These are phyloP conservation scores for Zoysia japonica DNA, from an alignment of 176 grass and related monocot species.

Conservation along the genomic window DNA sequence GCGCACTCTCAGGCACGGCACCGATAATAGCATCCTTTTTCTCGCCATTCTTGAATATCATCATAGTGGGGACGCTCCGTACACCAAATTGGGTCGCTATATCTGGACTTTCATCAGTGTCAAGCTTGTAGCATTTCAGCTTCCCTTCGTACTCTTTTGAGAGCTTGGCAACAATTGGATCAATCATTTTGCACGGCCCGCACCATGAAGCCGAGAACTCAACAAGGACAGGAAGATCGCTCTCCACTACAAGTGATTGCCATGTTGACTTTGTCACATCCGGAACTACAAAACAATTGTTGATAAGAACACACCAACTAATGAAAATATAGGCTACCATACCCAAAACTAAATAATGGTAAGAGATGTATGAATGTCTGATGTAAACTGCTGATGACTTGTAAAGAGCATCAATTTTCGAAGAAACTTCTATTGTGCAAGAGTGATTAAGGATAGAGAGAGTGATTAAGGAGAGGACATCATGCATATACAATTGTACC, in stretches of 20 bases:
- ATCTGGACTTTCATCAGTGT: slow-evolving; percentile 71
- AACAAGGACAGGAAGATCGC: slow-evolving; percentile 71
- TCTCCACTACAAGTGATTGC: slow-evolving; percentile 61
- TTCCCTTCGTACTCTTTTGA: slow-evolving; percentile 82
- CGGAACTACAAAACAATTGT: slow-evolving; percentile 43
- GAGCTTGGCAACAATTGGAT: slow-evolving; percentile 71
- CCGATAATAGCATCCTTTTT: slow-evolving; percentile 79
- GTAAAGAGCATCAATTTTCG: background rate
- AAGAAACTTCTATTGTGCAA: background rate
- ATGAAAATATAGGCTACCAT: background rate
- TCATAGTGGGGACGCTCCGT: slow-evolving; percentile 82
- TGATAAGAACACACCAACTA: background rate
- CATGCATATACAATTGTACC: background rate
- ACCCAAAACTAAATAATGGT: background rate
- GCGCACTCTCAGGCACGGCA: slow-evolving; percentile 66
- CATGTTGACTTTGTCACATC: slow-evolving; percentile 71
- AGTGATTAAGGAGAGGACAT: background rate
- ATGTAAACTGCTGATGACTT: background rate
- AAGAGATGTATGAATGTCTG: background rate
- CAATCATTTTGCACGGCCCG: slow-evolving; percentile 84
- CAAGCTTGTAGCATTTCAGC: slow-evolving; percentile 79
- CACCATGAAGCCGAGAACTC: slow-evolving; percentile 93
- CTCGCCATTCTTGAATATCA: slow-evolving; percentile 85
- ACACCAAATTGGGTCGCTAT: slow-evolving; percentile 68
- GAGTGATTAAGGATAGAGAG: background rate